Evolutionary conservation across 345 rosid species (phyloP).

Genomic region (Syzygium aromaticum): DNA sequence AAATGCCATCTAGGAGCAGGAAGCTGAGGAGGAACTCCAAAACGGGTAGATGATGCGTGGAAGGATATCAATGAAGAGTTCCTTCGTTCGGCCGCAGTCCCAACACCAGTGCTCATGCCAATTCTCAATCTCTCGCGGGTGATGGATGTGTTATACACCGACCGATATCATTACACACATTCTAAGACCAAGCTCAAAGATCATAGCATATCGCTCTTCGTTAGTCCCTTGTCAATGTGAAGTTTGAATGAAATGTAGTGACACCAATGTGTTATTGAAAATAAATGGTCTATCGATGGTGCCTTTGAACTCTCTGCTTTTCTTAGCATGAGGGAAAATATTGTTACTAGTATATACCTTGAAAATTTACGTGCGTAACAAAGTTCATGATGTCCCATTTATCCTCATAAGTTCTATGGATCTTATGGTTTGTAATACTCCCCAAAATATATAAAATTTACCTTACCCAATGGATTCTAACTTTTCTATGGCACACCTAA

Average conservation of each 20-base stretch:
- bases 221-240: slow-evolving; percentile 1
- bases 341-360: not conserved
- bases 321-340: not conserved
- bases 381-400: not conserved
- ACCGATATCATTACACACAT: slow-evolving; percentile 14
- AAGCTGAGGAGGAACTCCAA: not conserved
- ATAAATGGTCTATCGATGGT: not conserved
- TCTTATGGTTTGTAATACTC: no score
- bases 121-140: slow-evolving; percentile 13
- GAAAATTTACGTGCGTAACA: not conserved
- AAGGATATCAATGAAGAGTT: slow-evolving; percentile 27
- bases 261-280: no score
- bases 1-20: not conserved
- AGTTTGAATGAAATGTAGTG: not conserved
- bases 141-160: slow-evolving; percentile 11
- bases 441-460: not conserved
- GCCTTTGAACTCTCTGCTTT: not conserved
- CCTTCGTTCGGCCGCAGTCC: not conserved
- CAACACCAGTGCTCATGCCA: not conserved
- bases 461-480: no score
- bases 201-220: not conserved
- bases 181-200: slow-evolving; percentile 1
- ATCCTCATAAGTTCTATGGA: not conserved
- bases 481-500: not conserved
- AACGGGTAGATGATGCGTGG: slow-evolving; percentile 12